Evolutionary conservation across 192 early-diverging fungal genomes (phyloP).

Genomic region (Chytriomyces confervae): DNA sequence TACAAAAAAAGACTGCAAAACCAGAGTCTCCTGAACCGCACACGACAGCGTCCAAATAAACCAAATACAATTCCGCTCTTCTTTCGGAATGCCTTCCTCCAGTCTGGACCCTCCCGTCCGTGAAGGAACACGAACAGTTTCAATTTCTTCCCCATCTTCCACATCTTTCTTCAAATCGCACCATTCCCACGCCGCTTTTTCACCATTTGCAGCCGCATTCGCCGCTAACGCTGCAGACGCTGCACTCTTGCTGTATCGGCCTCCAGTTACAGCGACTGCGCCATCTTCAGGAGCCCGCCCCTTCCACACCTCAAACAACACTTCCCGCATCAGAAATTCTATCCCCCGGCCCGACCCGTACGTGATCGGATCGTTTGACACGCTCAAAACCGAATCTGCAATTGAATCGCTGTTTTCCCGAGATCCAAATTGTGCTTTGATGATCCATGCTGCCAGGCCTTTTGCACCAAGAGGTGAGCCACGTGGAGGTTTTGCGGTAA

Average conservation of each 20-base stretch:
- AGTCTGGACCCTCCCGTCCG: neutral
- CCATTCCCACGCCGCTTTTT: neutral
- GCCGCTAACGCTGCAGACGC: no score
- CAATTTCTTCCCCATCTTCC: constrained; percentile 2
- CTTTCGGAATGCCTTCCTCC: neutral
- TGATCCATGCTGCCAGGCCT: neutral
- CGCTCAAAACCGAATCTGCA: neutral
- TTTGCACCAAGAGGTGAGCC: neutral
- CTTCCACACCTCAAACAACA: neutral
- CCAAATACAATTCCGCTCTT: constrained; percentile 3
- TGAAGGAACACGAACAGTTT: neutral
- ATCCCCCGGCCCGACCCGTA: neutral
- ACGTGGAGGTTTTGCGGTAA: neutral
- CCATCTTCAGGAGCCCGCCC: neutral
- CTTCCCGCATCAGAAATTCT: neutral
- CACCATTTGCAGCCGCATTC: no score
- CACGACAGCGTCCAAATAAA: neutral
- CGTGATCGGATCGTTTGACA: neutral
- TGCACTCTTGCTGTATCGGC: neutral
- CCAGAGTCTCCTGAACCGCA: neutral
- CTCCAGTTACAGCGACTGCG: neutral
- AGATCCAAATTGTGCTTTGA: neutral
- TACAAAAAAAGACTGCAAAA: neutral
- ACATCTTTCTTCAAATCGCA: neutral
- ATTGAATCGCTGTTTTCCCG: neutral